Evolutionary conservation across 352 stramenopile genomes (phyloP).

Genomic region (Globisporangium canariense): DNA sequence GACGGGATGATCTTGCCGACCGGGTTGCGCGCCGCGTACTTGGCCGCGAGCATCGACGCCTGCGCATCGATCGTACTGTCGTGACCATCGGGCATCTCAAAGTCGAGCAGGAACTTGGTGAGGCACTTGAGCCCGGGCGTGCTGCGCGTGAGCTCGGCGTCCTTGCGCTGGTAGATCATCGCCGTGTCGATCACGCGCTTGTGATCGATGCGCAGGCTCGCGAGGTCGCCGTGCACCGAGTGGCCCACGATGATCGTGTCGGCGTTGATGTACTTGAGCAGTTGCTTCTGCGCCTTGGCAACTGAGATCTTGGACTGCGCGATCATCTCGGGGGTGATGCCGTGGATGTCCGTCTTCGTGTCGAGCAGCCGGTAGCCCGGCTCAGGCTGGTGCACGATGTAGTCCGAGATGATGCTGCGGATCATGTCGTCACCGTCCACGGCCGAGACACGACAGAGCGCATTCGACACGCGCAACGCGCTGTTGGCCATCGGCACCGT

Average conservation of each 20-base stretch:
- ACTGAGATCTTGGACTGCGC: conserved; percentile 70
- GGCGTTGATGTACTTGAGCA: conserved; percentile 80
- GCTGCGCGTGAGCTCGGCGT: conserved; percentile 23
- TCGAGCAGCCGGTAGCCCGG: conserved; percentile 53
- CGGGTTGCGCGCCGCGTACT: conserved; percentile 59
- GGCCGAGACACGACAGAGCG: conserved; percentile 77
- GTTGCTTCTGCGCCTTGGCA: conserved; percentile 68
- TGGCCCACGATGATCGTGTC: conserved; percentile 86
- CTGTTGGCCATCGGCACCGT: conserved; percentile 27
- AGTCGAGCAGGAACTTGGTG: conserved; percentile 75
- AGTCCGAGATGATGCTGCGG: conserved; percentile 63
- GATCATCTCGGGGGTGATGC: conserved; percentile 72
- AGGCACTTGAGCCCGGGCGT: conserved; percentile 73
- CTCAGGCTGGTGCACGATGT: conserved; percentile 83
- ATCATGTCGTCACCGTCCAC: conserved; percentile 80
- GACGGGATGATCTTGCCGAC: conserved; percentile 69
- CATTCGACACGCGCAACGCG: conserved; percentile 39
- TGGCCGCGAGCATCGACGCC: conserved; percentile 82
- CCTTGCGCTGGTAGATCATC: conserved; percentile 71
- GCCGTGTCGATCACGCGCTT: conserved; percentile 80
- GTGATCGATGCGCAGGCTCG: conserved; percentile 74
- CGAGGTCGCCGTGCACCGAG: conserved; percentile 73
- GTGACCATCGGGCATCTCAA: conserved; percentile 84
- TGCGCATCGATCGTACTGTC: conserved; percentile 86
- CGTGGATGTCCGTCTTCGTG: conserved; percentile 85